A percentile compares a stretch with the other conserved stretches of the same genome.
Conservation (phyloP, 1,284 basidiomycete genomes). For the Earliella scabrosa region DNA sequence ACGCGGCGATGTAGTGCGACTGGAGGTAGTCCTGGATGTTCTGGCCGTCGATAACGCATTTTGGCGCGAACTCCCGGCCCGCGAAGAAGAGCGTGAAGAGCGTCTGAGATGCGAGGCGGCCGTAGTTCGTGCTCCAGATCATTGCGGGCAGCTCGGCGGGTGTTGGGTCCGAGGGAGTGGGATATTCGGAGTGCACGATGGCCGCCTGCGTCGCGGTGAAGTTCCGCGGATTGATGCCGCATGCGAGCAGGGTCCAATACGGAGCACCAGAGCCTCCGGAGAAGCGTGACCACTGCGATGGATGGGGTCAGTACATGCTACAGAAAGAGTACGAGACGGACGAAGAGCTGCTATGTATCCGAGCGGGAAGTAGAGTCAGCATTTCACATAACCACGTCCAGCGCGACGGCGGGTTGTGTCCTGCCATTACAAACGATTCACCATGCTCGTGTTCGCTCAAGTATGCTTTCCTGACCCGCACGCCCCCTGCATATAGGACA, state of each 20-base stretch:
- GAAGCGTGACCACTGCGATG: constrained; percentile 90
- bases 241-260: constrained; percentile 92
- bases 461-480: too few species aligned
- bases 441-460: too few species aligned
- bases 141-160: constrained; percentile 86
- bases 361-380: too few species aligned
- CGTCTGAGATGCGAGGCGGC: constrained; percentile 86
- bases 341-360: too few species aligned
- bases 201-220: constrained; percentile 88
- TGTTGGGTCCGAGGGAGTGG: constrained; percentile 60
- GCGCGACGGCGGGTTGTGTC: too few species aligned
- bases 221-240: constrained; percentile 87
- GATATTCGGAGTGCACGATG: constrained; percentile 90
- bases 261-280: constrained; percentile 97
- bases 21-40: constrained; percentile 98
- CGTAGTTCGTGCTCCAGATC: constrained; percentile 98
- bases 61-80: constrained; percentile 87
- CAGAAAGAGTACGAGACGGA: too few species aligned
- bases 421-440: too few species aligned
- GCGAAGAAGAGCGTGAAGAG: constrained; percentile 96
- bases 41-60: constrained; percentile 88
- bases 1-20: constrained; percentile 82
- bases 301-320: too few species aligned
- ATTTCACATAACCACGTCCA: too few species aligned
- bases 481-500: too few species aligned